Evolutionary conservation across 2,329 filamentous ascomycete genomes (phyloP), one percentile per base, ranked within the genome.

Genomic region (Pseudopithomyces chartarum): DNA sequence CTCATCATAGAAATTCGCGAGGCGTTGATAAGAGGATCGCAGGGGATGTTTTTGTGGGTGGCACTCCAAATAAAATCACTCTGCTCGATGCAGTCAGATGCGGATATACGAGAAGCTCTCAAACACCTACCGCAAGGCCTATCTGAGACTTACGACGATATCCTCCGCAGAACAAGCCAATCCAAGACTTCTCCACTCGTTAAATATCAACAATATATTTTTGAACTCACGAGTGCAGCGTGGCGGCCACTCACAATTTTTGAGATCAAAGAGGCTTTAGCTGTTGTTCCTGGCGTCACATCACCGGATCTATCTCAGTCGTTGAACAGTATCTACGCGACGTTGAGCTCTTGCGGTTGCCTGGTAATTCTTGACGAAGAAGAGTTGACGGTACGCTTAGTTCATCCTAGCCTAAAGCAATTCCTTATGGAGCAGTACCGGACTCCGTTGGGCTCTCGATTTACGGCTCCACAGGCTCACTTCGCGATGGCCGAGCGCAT

Each of bases 231-330:
- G 1, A 53, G 55, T 0, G 62, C 54, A 0, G 70, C 73, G 5
- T 54, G 49, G 2, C 64, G 69, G 6, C 66, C 72, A 0, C 55
- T 79, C 19, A 68, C 65, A 0, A 52, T 48, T 0, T 66, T 71
- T 0, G 69, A 79, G 32, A 58, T 80, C 33, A 63, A 67, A n/a
- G 76, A 79, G 61, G 74, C 73, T 1, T 44, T 76, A 0, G 75
- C 74, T 8, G 70, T 80, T 0, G 52, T 58, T 0, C 64, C 67
- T 2, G 73, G 75, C 0, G 55, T 73, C 39, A 23, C 36, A 11
- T 43, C 32, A 6, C 55, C 52, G 56, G 34, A 55, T 43, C 29
- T 46, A 5, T 39, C 52, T 8, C 40, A 38, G 13, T 15, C 52
- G 11, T 6, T 55, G 11, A 58, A 58, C 42, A 40, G 55, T 19